These are phyloP conservation scores for Botryotinia globosa DNA, from an alignment of 2,329 filamentous ascomycete genomes.

Conservation along the genomic window DNA sequence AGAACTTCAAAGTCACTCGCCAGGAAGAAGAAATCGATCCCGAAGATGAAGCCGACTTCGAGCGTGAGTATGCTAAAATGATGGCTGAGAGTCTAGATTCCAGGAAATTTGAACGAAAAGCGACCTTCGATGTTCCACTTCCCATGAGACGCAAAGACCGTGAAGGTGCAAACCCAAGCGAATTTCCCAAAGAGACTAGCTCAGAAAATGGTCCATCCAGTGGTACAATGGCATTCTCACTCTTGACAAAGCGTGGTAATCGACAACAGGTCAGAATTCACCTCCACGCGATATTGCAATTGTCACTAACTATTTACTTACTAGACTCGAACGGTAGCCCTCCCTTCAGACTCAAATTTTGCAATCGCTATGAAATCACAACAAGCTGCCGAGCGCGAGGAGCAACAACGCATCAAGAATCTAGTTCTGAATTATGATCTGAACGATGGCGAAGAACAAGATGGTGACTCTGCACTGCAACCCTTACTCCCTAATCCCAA, in stretches of 20 bases:
- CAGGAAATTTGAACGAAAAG: constrained; percentile 91
- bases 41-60: constrained; percentile 94
- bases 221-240: constrained; percentile 90
- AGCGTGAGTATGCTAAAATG: constrained; percentile 95
- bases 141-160: constrained; percentile 75
- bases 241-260: constrained; percentile 94
- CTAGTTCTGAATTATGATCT: constrained; percentile 95
- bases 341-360: constrained; percentile 89
- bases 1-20: constrained; percentile 86
- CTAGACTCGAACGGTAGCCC: constrained; percentile 84
- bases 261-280: constrained; percentile 71
- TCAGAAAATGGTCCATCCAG: constrained; percentile 38
- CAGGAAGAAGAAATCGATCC: constrained; percentile 89
- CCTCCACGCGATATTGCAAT: background rate
- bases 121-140: constrained; percentile 93
- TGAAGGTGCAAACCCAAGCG: constrained; percentile 47
- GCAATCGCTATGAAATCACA: constrained; percentile 95
- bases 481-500: constrained; percentile 48
- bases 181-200: constrained; percentile 43
- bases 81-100: constrained; percentile 97
- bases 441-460: constrained; percentile 73
- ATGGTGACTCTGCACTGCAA: constrained; percentile 60
- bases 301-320: constrained; percentile 20
- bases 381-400: constrained; percentile 90
- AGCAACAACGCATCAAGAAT: constrained; percentile 98